Evolutionary conservation across 2,329 filamentous ascomycete species (phyloP).

Genomic region (Fusarium napiforme): DNA sequence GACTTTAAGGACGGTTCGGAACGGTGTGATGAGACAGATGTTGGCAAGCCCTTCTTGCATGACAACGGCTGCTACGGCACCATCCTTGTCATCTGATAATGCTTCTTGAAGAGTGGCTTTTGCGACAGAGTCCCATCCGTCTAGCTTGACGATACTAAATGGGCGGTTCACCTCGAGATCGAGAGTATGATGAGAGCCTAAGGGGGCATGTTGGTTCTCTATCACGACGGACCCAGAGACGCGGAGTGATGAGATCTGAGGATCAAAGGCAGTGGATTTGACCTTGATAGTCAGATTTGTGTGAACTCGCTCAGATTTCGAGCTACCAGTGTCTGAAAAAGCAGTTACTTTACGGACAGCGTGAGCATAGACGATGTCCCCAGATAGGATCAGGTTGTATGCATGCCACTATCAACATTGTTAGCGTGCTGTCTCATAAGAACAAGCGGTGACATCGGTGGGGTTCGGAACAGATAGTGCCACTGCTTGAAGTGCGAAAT

Average conservation of each 20-base stretch:
- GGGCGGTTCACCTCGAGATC: constrained; percentile 89
- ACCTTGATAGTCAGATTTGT: constrained; percentile 68
- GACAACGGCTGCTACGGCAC: constrained; percentile 87
- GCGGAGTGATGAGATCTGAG: constrained; percentile 64
- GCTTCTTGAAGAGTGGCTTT: constrained; percentile 81
- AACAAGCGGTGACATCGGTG: constrained; percentile 21
- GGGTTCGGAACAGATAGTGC: constrained; percentile 8
- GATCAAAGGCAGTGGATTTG: constrained; percentile 68
- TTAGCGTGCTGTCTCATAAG: constrained; percentile 27
- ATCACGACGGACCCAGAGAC: constrained; percentile 65
- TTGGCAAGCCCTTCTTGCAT: constrained; percentile 91
- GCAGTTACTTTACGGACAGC: constrained; percentile 66
- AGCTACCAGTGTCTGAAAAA: constrained; percentile 60
- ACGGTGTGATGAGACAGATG: constrained; percentile 84
- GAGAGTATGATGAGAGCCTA: constrained; percentile 69
- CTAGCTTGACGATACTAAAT: constrained; percentile 87
- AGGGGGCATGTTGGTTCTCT: constrained; percentile 63
- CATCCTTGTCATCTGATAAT: constrained; percentile 80
- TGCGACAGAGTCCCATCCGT: constrained; percentile 89
- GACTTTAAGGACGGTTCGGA: constrained; percentile 77
- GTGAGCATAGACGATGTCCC: constrained; percentile 65
- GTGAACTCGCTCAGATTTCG: constrained; percentile 65
- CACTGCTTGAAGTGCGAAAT: constrained; percentile 3
- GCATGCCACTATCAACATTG: constrained; percentile 62
- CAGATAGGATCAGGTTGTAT: constrained; percentile 67